Conservation (phyloP, 345 rosid species). For the Schrenkiella parvula region DNA sequence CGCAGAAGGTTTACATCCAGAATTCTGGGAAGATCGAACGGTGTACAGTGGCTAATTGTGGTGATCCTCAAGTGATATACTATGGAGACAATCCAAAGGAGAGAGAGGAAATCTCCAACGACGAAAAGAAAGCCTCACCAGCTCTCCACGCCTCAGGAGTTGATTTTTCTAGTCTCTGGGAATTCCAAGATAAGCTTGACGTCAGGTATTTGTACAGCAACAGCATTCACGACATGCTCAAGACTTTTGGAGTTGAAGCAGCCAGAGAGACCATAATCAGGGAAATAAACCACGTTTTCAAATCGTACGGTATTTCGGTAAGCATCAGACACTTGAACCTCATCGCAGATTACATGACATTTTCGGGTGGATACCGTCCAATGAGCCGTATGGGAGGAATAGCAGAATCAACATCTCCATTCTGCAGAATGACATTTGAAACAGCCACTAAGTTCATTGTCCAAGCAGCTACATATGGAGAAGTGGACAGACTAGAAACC, state of each 20-base stretch:
- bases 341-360: conserved; percentile 93
- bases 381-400: conserved; percentile 92
- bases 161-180: conserved; percentile 67
- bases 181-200: conserved; percentile 67
- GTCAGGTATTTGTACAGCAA: conserved; percentile 77
- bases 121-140: conserved; percentile 49
- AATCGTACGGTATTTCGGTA: conserved; percentile 74
- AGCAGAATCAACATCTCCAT: conserved; percentile 70
- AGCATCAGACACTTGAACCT: conserved; percentile 71
- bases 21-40: conserved; percentile 70
- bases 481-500: conserved; percentile 63
- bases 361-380: conserved; percentile 77
- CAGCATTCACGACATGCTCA: conserved; percentile 68
- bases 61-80: conserved; percentile 74
- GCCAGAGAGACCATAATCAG: conserved; percentile 86
- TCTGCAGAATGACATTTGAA: conserved; percentile 91
- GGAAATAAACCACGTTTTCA: conserved; percentile 78
- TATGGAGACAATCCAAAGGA: conserved; percentile 70
- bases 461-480: conserved; percentile 76
- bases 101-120: conserved; percentile 48
- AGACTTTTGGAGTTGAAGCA: conserved; percentile 87
- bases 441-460: conserved; percentile 88
- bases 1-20: conserved; percentile 80
- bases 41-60: conserved; percentile 50
- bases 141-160: conserved; percentile 76